Percentiles rank a stretch among this genome's conserved stretches.
phyloP scores from a whole-genome alignment of 2,329 filamentous ascomycete species.

The Fusarium algeriense region DNA sequence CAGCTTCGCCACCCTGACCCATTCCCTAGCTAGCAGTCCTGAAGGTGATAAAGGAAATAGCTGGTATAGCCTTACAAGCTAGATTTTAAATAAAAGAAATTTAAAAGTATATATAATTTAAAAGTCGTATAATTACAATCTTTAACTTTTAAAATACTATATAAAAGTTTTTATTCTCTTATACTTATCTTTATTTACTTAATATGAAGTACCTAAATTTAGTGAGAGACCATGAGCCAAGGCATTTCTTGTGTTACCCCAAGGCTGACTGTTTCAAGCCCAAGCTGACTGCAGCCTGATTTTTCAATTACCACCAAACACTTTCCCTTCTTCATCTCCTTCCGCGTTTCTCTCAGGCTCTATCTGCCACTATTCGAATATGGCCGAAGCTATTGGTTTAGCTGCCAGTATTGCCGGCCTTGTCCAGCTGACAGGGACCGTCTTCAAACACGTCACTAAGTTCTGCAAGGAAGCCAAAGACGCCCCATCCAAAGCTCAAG shows the following conservation, averaged over 20 bases:
- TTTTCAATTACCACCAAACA: background rate
- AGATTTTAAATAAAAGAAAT: too few species aligned
- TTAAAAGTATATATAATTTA: too few species aligned
- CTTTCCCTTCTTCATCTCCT: too few species aligned
- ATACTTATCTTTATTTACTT: too few species aligned
- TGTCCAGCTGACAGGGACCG: background rate
- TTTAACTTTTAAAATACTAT: too few species aligned
- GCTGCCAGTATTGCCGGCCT: conserved; percentile 3
- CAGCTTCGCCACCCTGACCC: background rate
- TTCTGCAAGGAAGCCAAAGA: conserved; percentile 7
- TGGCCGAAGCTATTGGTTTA: background rate
- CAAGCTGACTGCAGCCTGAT: background rate
- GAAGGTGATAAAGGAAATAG: too few species aligned
- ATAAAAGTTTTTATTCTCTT: too few species aligned
- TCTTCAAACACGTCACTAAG: background rate
- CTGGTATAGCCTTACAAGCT: too few species aligned
- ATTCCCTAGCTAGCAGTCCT: background rate
- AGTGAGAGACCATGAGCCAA: too few species aligned
- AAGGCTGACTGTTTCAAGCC: background rate
- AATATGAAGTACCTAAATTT: too few species aligned
- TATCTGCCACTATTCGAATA: background rate
- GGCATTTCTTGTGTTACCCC: too few species aligned
- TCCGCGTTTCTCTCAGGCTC: background rate
- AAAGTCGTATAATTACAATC: too few species aligned
- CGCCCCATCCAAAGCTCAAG: conserved; percentile 1